phyloP scores from a whole-genome alignment of 306 rosid species.

The Citrullus colocynthis region DNA sequence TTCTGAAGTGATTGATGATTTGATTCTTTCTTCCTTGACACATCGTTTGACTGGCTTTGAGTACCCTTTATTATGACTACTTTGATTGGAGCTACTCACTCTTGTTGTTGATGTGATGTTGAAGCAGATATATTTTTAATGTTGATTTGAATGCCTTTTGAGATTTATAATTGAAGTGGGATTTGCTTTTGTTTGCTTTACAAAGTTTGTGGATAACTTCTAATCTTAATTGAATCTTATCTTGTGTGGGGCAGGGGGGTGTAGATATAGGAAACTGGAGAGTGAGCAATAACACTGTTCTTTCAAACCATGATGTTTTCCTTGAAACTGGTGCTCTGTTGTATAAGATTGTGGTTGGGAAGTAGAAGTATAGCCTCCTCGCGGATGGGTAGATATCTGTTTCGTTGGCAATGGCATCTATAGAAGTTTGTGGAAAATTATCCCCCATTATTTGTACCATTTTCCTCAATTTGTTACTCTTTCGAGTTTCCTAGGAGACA shows the following conservation, averaged over 20 bases:
- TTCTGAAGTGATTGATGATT: neutral
- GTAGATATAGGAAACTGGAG: neutral
- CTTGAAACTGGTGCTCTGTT: neutral
- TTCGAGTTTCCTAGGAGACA: neutral
- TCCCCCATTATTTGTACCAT: neutral
- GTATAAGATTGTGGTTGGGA: neutral
- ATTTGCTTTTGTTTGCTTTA: neutral
- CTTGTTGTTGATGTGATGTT: conserved; percentile 3
- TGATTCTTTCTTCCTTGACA: neutral
- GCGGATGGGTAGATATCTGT: neutral
- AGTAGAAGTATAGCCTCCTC: neutral
- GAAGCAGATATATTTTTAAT: neutral
- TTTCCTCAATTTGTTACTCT: neutral
- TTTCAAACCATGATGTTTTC: neutral
- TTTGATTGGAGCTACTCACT: neutral
- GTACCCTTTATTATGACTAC: neutral
- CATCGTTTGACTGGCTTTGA: neutral
- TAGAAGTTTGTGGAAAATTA: neutral
- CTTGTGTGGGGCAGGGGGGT: neutral
- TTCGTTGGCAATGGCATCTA: neutral
- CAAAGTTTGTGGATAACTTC: neutral
- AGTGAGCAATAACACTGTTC: neutral
- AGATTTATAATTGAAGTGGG: neutral
- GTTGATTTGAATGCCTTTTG: neutral
- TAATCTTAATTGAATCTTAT: neutral